Base-by-base conservation (phyloP, 225 moss, liverwort and hornwort species). In the Asterella californica region DNA sequence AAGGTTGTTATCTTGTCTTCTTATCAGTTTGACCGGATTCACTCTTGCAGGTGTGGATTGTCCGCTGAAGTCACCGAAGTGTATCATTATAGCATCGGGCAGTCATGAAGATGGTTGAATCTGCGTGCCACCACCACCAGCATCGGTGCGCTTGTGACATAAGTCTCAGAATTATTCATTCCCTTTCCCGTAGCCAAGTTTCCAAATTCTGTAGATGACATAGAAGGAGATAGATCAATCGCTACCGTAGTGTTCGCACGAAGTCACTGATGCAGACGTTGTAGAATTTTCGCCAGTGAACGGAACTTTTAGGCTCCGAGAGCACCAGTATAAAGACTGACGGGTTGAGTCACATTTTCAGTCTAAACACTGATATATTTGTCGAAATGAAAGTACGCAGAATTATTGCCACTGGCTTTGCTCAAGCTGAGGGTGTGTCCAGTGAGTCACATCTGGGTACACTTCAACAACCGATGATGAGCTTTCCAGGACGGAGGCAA, bases 11-110 rank as follows among this genome's bases (percentile, higher is more conserved):
- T 49, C 27, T 9, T 24, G 24, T 17, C 25, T 34, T 34, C 36
- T 37, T 25, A 37, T 10, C 10, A 42, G 0, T 37, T 61, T 36
- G 36, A 38, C 61, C 60, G 38, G 25, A 15, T 76, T 36, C 22
- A n/a, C 46, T 10, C 47, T 46, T 25, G 63, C 64, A 77, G 77
- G 77, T 77, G 63, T 77, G 77, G 77, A 77, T 77, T 47, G 77
- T 77, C 63, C 77, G 77, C 15, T 77, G 29, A 77, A 64, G 0
- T 33, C 48, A 72, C 47, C n/a, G 15, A n/a, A 25, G 27, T 48
- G 6, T 5, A 22, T 12, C 50, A 73, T 50, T 29, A 17, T 64
- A 11, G 50, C 52, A 29, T 42, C 18, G n/a, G n/a, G 46, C 11
- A 47, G 27, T 42, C 25, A 27, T 47, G 17, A 46, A 9, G 9